Percentiles rank a stretch among this genome's conserved stretches.
Conservation (phyloP, 352 stramenopile species). For the Globisporangium carolinianum region DNA sequence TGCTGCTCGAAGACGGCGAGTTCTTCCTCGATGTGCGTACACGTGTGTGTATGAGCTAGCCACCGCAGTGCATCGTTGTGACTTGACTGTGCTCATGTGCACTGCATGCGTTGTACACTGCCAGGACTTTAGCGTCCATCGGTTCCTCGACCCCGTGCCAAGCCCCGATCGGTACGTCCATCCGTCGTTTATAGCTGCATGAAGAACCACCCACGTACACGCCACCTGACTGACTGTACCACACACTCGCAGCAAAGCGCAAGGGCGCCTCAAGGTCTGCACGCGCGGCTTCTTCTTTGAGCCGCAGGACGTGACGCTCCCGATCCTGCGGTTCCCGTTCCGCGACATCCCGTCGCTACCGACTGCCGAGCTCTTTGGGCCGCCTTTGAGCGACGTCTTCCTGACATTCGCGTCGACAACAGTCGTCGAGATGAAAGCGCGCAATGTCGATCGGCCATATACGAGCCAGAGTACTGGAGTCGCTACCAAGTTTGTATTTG, state of each 20-base stretch:
- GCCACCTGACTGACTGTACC: not conserved
- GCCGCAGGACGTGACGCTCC: constrained; percentile 73
- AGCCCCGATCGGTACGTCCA: constrained; percentile 37
- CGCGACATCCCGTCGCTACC: constrained; percentile 65
- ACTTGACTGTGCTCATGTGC: not conserved
- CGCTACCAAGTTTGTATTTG: constrained; percentile 74
- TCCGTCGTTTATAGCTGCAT: too few species aligned
- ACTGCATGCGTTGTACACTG: constrained; percentile 6
- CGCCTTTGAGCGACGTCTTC: constrained; percentile 1
- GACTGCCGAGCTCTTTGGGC: constrained; percentile 39
- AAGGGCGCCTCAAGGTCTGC: constrained; percentile 82
- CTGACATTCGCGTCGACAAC: constrained; percentile 6
- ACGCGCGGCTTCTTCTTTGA: constrained; percentile 91
- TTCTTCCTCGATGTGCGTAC: constrained; percentile 88
- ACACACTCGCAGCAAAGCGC: constrained; percentile 37
- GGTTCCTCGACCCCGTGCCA: constrained; percentile 55
- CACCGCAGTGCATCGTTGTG: not conserved
- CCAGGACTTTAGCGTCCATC: constrained; percentile 81
- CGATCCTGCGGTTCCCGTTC: constrained; percentile 86
- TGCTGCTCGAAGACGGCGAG: constrained; percentile 92
- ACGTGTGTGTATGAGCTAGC: not conserved
- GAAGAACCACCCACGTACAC: not conserved
- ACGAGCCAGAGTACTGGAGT: constrained; percentile 12
- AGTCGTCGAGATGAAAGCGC: constrained; percentile 84
- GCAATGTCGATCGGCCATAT: constrained; percentile 79